Conservation (phyloP, 331 rosid genomes). For the Acacia pycnantha region DNA sequence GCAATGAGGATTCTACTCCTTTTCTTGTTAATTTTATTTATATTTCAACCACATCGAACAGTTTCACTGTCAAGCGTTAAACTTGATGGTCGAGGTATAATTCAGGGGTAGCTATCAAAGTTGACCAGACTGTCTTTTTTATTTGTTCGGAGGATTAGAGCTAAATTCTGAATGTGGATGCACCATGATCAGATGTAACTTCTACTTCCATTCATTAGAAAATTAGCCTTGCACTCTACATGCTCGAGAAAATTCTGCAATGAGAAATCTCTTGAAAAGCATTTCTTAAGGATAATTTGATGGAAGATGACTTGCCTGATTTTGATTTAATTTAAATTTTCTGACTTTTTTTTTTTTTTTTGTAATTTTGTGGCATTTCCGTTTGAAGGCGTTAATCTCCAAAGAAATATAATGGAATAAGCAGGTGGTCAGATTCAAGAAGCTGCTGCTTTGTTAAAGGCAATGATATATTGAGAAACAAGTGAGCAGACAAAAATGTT, state of each 20-base stretch:
- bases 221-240: not conserved
- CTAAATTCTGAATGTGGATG: not conserved
- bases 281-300: not conserved
- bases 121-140: not conserved
- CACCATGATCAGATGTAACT: not conserved
- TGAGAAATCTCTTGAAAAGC: not conserved
- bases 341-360: not conserved
- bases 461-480: conserved; percentile 25
- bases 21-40: not conserved
- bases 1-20: not conserved
- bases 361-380: not conserved
- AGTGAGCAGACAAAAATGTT: conserved; percentile 42
- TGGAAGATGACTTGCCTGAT: not conserved
- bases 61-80: not conserved
- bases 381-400: conserved; percentile 27
- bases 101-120: not conserved
- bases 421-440: conserved; percentile 16
- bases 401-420: not conserved
- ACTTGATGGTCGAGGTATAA: not conserved
- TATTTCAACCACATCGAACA: not conserved
- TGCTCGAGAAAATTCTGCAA: conserved; percentile 16
- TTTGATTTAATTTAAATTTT: conserved; percentile 4
- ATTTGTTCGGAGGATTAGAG: not conserved
- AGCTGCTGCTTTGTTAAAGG: not conserved
- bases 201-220: not conserved